Conservation (phyloP, 2,329 filamentous ascomycete species). For the Penicillium crustosum region DNA sequence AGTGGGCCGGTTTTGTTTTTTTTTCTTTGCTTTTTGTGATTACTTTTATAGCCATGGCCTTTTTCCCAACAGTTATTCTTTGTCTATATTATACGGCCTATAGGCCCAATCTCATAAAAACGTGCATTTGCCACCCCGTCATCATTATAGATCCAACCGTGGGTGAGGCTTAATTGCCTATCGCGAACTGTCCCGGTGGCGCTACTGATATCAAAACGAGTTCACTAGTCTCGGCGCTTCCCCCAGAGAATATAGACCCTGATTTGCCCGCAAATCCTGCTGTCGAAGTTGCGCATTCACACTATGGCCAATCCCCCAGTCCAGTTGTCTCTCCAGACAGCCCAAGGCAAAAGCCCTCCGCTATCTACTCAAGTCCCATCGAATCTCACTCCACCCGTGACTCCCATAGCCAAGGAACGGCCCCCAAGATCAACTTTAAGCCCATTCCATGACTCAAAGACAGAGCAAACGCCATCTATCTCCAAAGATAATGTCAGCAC, state of each 20-base stretch:
- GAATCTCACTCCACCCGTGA: slow-evolving; percentile 38
- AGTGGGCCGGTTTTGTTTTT: slow-evolving; percentile 8
- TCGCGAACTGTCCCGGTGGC: slow-evolving; percentile 17
- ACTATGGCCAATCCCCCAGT: slow-evolving; percentile 20
- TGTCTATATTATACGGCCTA: background rate
- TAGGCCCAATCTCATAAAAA: background rate
- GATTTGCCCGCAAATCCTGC: background rate
- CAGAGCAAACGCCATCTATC: background rate
- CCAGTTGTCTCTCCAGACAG: slow-evolving; percentile 32
- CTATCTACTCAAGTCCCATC: slow-evolving; percentile 16
- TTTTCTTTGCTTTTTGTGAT: slow-evolving; percentile 8
- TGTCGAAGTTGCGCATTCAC: background rate
- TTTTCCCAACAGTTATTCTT: background rate
- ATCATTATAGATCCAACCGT: background rate
- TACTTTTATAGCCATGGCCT: background rate
- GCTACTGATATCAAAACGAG: slow-evolving; percentile 12
- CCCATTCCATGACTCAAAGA: slow-evolving; percentile 5
- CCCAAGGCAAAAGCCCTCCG: slow-evolving; percentile 6
- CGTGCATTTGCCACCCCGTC: background rate
- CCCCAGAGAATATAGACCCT: slow-evolving; percentile 2
- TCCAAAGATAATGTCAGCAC: slow-evolving; percentile 10
- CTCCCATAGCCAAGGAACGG: slow-evolving; percentile 30
- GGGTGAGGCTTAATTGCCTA: slow-evolving; percentile 6
- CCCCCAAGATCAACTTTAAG: slow-evolving; percentile 5
- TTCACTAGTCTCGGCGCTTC: background rate